Conservation (phyloP, 441 rosid species). For the Eugenia klotzschiana region DNA sequence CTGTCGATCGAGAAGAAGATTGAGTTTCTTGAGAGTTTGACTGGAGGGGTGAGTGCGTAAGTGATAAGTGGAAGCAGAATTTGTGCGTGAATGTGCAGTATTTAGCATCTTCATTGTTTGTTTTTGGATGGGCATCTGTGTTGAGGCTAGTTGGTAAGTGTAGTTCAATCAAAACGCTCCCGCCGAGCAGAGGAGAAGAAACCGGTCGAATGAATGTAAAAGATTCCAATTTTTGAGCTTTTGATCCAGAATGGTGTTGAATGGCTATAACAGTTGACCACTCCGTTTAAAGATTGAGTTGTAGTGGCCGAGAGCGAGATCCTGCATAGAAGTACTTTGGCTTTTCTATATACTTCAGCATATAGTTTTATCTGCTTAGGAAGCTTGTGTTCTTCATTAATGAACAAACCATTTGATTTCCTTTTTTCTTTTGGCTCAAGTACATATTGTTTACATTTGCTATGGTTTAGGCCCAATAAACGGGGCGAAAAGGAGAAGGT, state of each 20-base stretch:
- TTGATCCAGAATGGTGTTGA: not conserved
- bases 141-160: not conserved
- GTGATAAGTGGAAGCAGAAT: not conserved
- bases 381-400: not conserved
- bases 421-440: not conserved
- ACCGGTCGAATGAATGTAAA: not conserved
- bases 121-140: not conserved
- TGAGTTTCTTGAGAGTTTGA: conserved; percentile 69
- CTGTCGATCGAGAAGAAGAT: conserved; percentile 77
- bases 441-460: not conserved
- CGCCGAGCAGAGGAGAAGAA: not conserved
- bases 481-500: not conserved
- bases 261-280: not conserved
- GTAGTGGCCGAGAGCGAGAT: not conserved
- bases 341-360: not conserved
- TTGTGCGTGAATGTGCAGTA: not conserved
- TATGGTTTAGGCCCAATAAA: not conserved
- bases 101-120: not conserved
- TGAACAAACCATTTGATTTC: not conserved
- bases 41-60: conserved; percentile 37
- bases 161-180: not conserved
- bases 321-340: not conserved
- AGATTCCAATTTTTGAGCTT: not conserved
- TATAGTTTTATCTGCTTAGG: not conserved
- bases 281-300: not conserved